These are phyloP conservation scores for Kentomonas sorsogonicus DNA, from an alignment of 208 protist species.

Conservation along the genomic window DNA sequence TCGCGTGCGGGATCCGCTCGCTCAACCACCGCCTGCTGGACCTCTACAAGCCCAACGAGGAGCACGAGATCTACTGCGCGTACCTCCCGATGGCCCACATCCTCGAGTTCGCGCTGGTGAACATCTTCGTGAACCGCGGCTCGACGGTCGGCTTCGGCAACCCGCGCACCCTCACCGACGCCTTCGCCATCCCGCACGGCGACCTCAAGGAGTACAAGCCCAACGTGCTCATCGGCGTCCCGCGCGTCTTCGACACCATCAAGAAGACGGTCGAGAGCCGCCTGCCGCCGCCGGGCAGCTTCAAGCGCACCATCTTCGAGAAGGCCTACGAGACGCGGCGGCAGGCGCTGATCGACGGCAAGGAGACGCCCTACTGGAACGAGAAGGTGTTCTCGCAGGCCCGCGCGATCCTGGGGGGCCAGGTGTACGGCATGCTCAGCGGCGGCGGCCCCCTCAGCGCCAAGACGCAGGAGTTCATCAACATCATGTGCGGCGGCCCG, in stretches of 20 bases:
- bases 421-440: slow-evolving; percentile 45
- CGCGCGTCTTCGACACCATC: slow-evolving; percentile 70
- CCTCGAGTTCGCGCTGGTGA: slow-evolving; percentile 78
- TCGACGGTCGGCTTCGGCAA: slow-evolving; percentile 61
- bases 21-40: slow-evolving; percentile 13
- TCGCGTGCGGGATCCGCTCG: slow-evolving; percentile 26
- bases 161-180: slow-evolving; percentile 68
- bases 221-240: slow-evolving; percentile 58
- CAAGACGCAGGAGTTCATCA: slow-evolving; percentile 74
- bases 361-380: slow-evolving; percentile 60
- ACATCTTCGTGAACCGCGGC: slow-evolving; percentile 64
- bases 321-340: slow-evolving; percentile 31
- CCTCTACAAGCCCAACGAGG: slow-evolving; percentile 23
- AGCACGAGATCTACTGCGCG: slow-evolving; percentile 61
- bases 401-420: slow-evolving; percentile 56
- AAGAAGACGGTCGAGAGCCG: slow-evolving; percentile 50
- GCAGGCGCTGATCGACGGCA: slow-evolving; percentile 26
- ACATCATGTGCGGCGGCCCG: slow-evolving; percentile 53
- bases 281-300: slow-evolving; percentile 21
- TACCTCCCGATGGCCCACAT: slow-evolving; percentile 93
- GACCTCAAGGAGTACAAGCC: slow-evolving; percentile 77
- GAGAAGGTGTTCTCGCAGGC: slow-evolving; percentile 50
- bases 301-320: slow-evolving; percentile 53
- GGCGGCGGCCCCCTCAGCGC: slow-evolving; percentile 75
- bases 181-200: slow-evolving; percentile 64